A percentile compares a stretch with the other conserved stretches of the same genome.
Evolutionary conservation across 2,329 filamentous ascomycete species (phyloP).

Genomic region (Dactylellina cionopaga): DNA sequence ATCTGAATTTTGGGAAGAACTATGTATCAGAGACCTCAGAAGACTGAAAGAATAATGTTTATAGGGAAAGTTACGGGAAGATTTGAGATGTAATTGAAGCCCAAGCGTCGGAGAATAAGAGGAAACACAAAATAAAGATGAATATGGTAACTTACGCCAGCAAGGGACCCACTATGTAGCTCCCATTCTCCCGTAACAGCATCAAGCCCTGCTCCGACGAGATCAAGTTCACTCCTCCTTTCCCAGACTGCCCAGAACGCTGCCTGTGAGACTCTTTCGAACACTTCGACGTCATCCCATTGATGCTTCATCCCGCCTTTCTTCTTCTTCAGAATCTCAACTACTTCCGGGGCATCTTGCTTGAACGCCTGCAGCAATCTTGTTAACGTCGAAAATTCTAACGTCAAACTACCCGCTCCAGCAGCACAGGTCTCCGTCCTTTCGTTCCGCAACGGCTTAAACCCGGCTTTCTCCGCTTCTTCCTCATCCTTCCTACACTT

Average conservation of each 20-base stretch:
- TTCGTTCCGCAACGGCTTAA: slow-evolving; percentile 64
- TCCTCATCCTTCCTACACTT: slow-evolving; percentile 52
- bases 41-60: slow-evolving; percentile 8
- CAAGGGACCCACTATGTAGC: slow-evolving; percentile 35
- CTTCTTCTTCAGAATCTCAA: slow-evolving; percentile 1
- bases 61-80: background rate
- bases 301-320: slow-evolving; percentile 18
- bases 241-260: slow-evolving; percentile 99
- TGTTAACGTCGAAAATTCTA: slow-evolving; percentile 92
- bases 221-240: slow-evolving; percentile 80
- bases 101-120: background rate
- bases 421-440: slow-evolving; percentile 97
- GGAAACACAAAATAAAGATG: background rate
- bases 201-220: slow-evolving; percentile 92
- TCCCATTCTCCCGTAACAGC: slow-evolving; percentile 92
- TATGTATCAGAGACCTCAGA: slow-evolving; percentile 47
- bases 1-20: slow-evolving; percentile 65
- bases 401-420: slow-evolving; percentile 90
- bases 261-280: slow-evolving; percentile 86
- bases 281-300: slow-evolving; percentile 66
- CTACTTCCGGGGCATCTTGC: slow-evolving; percentile 15
- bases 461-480: slow-evolving; percentile 36
- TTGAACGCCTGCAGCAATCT: slow-evolving; percentile 78
- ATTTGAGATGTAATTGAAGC: slow-evolving; percentile 44
- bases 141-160: slow-evolving; percentile 33